These are phyloP conservation scores for Panaeolus papilionaceus DNA, from an alignment of 768 basidiomycete species.

Conservation along the genomic window DNA sequence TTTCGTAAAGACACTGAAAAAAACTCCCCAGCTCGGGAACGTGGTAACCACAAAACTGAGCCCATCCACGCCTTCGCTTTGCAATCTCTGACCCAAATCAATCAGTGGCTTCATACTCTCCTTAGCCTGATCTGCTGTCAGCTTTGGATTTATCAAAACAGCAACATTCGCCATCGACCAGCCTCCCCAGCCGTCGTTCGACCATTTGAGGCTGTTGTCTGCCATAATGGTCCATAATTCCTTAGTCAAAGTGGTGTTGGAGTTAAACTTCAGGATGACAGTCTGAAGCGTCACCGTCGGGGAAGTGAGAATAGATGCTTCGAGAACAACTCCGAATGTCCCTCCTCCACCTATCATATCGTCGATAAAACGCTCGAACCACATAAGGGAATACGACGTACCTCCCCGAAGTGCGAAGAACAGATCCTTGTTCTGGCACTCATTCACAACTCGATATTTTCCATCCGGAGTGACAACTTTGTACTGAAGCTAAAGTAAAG, in stretches of 20 bases:
- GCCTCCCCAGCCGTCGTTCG: constrained; percentile 55
- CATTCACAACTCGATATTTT: constrained; percentile 48
- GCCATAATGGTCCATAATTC: constrained; percentile 48
- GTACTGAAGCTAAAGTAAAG: constrained; percentile 45
- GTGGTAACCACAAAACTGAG: constrained; percentile 39
- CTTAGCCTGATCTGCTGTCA: constrained; percentile 41
- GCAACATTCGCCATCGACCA: constrained; percentile 43
- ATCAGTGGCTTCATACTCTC: constrained; percentile 49
- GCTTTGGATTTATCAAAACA: constrained; percentile 51
- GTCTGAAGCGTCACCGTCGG: constrained; percentile 43
- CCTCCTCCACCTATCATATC: constrained; percentile 46
- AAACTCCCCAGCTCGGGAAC: constrained; percentile 48
- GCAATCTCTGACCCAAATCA: constrained; percentile 37
- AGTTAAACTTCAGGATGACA: constrained; percentile 39
- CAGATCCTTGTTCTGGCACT: constrained; percentile 55
- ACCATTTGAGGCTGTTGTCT: constrained; percentile 47
- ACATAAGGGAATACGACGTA: constrained; percentile 20
- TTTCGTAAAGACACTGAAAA: constrained; percentile 45
- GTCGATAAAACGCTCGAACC: constrained; percentile 13
- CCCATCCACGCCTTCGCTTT: constrained; percentile 31
- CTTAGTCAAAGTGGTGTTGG: constrained; percentile 32
- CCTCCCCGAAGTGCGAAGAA: constrained; percentile 61
- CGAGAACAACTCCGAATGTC: constrained; percentile 52
- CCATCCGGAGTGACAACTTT: constrained; percentile 63
- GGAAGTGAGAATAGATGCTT: constrained; percentile 40